These are phyloP conservation scores for Penicillium psychrosexuale DNA, from an alignment of 2,329 filamentous ascomycete species.

Conservation along the genomic window DNA sequence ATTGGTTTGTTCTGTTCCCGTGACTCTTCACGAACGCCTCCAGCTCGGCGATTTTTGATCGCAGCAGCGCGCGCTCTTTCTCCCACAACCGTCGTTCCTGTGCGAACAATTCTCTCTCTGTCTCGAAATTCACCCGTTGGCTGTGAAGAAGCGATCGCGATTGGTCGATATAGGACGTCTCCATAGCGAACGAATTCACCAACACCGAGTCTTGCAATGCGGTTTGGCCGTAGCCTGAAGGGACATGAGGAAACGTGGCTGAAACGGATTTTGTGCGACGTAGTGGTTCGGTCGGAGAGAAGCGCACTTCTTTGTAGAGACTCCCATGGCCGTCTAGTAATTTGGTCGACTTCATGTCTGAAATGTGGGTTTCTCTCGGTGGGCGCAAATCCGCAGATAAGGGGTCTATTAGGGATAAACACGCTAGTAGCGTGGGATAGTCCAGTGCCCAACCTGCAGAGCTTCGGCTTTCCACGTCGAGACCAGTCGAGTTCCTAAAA, in stretches of 20 bases:
- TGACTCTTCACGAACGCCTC: slow-evolving; percentile 33
- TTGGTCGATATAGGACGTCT: slow-evolving; percentile 42
- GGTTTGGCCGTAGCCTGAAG: slow-evolving; percentile 23
- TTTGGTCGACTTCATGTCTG: slow-evolving; percentile 26
- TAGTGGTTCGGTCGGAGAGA: slow-evolving; percentile 39
- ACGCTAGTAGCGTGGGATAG: background rate
- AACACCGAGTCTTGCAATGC: slow-evolving; percentile 16
- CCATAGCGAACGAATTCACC: slow-evolving; percentile 26
- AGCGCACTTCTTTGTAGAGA: slow-evolving; percentile 43
- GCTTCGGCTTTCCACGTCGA: background rate
- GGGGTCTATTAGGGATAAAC: background rate
- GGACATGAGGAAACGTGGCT: slow-evolving; percentile 33
- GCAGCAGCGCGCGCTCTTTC: slow-evolving; percentile 43
- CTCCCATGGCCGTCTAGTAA: slow-evolving; percentile 34
- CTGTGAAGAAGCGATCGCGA: slow-evolving; percentile 40
- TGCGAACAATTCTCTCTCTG: slow-evolving; percentile 41
- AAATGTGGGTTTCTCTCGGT: slow-evolving; percentile 1
- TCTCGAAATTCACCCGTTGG: slow-evolving; percentile 39
- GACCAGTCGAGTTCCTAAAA: background rate
- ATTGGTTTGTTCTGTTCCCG: slow-evolving; percentile 1
- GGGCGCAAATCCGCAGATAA: background rate
- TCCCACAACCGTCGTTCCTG: slow-evolving; percentile 46
- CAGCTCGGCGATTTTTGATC: slow-evolving; percentile 41
- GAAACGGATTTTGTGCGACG: slow-evolving; percentile 42
- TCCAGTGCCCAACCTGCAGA: slow-evolving; percentile 4